Evolutionary conservation across 2,329 filamentous ascomycete genomes (phyloP).

Genomic region (Stagonosporopsis rhizophila): DNA sequence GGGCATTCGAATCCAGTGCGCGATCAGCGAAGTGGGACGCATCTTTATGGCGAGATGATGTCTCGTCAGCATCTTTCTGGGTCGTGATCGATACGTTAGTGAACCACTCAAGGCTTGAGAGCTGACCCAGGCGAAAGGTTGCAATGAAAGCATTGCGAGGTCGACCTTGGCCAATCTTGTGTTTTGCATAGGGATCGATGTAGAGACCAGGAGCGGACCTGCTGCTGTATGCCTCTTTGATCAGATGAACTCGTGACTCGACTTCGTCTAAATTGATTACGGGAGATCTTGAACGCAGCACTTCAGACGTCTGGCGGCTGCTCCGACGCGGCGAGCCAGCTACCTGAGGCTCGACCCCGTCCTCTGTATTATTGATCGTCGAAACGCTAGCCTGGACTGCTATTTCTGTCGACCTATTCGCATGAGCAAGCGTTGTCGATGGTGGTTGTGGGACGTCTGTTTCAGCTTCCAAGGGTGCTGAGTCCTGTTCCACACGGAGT

Average conservation of each 20-base stretch:
- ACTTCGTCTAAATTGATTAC: neutral
- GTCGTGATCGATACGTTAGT: neutral
- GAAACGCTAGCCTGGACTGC: neutral
- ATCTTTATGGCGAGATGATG: neutral
- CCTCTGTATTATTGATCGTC: neutral
- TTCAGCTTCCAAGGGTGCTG: neutral
- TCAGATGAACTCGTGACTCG: slow-evolving; percentile 4
- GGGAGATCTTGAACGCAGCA: neutral
- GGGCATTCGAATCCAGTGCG: neutral
- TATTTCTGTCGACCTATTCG: neutral
- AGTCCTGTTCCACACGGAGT: slow-evolving; percentile 2
- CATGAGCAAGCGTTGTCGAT: neutral
- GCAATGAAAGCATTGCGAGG: slow-evolving; percentile 54
- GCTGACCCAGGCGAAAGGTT: slow-evolving; percentile 49
- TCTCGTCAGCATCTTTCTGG: neutral
- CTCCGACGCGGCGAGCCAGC: neutral
- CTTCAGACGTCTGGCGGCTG: neutral
- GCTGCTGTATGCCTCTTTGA: slow-evolving; percentile 40
- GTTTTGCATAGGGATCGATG: slow-evolving; percentile 55
- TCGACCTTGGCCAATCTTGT: slow-evolving; percentile 46
- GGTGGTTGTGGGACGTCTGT: neutral
- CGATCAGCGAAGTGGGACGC: neutral
- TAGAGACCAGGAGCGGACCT: slow-evolving; percentile 50
- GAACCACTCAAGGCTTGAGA: slow-evolving; percentile 50
- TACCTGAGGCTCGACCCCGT: neutral